These are phyloP conservation scores for Hordeum vulgare DNA, from an alignment of 176 grass and related monocot genomes.

Conservation along the genomic window MorexV3_pseudomolecules_assembly NC_058523.1:348740667-348741166, in stretches of 20 bases:
- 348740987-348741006: too few relatives aligned
- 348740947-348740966: neutral
- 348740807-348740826: neutral
- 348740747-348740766: neutral
- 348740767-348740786: neutral
- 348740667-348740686: neutral
- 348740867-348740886: slow-evolving; percentile 9
- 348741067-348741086: too few relatives aligned
- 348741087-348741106: too few relatives aligned
- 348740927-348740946: neutral
- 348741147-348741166: too few relatives aligned
- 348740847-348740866: neutral
- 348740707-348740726: neutral
- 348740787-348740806: neutral
- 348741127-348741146: too few relatives aligned
- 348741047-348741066: too few relatives aligned
- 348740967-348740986: neutral
- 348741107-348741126: too few relatives aligned
- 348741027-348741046: too few relatives aligned
- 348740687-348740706: neutral
- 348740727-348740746: neutral
- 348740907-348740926: neutral
- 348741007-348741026: too few relatives aligned
- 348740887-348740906: neutral
- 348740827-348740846: neutral